A percentile compares a stretch with the other conserved stretches of the same genome.
Conservation (phyloP, 2,329 filamentous ascomycete genomes). For the Monosporascus ibericus region DNA sequence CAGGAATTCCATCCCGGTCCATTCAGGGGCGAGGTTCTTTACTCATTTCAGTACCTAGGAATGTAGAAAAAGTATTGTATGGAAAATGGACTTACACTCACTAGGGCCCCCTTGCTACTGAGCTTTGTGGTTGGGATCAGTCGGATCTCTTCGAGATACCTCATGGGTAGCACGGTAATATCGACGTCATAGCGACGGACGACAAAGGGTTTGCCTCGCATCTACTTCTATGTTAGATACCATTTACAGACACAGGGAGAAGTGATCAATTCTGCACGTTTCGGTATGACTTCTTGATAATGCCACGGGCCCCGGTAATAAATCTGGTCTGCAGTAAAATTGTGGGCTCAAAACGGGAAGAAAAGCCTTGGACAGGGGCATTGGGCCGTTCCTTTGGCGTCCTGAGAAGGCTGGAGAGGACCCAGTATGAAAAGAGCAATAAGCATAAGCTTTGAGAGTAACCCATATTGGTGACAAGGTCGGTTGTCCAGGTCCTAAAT, state of each 20-base stretch:
- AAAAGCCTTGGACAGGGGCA: not conserved
- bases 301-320: not conserved
- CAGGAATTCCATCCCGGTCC: not conserved
- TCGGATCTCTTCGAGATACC: not conserved
- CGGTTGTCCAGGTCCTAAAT: too few relatives aligned
- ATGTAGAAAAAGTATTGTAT: not conserved
- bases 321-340: not conserved
- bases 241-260: not conserved
- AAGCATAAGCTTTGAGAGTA: too few relatives aligned
- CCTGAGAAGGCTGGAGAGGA: too few relatives aligned
- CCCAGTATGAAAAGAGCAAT: too few relatives aligned
- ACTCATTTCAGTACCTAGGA: too few relatives aligned
- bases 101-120: not conserved
- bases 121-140: not conserved
- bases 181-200: not conserved
- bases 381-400: not conserved
- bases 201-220: not conserved
- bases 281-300: not conserved
- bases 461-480: too few relatives aligned
- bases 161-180: not conserved
- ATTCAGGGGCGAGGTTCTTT: not conserved
- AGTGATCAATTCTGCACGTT: not conserved
- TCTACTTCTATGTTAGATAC: not conserved
- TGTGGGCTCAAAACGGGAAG: not conserved
- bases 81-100: not conserved